Evolutionary conservation across 441 rosid genomes (phyloP), one percentile per base, ranked within the genome.

Genomic region (Gossypium gossypioides): DNA sequence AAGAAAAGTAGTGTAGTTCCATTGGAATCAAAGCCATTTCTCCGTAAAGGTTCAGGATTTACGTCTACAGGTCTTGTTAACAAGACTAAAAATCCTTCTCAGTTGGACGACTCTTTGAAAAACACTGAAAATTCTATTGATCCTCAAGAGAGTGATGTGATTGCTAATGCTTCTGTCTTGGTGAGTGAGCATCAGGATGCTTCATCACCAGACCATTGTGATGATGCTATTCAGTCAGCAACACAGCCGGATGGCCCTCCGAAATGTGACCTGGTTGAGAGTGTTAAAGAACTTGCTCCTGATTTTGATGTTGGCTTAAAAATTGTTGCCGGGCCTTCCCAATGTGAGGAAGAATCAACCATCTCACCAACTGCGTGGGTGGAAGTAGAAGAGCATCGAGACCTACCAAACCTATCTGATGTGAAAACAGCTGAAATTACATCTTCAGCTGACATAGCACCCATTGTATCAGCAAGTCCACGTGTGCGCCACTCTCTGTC

Each of bases 401-500:
- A 86, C 69, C 48, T 77, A 74, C 80, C 80, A 13, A 76, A 51
- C 78, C 65, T 74, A 46, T 69, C 40, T 58, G 57, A 58, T 19
- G 82, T 68, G 68, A 77, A 48, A 51, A 64, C 78, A 13, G 78
- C 78, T 72, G 79, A 78, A 78, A 74, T 67, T 74, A 57, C 75
- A 66, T 72, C 87, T 71, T 78, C 81, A 48, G 79, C 68, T 57
- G 76, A 69, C 78, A 62, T 34, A 62, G 71, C 64, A 54, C 77
- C 84, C 5, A 34, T 77, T 22, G 82, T 75, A 75, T 78, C 74
- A 18, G 75, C 87, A 55, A 84, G 87, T 76, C 85, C 89, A 59
- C 86, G 85, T 25, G 75, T 84, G 21, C 93, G 93, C 37, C 91
- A 89, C 79, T 89, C 93, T 59, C 74, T 89, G 55, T 89, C 91